Evolutionary conservation across 441 rosid genomes (phyloP), one percentile per base, ranked within the genome.

Genomic region (Pelargonium australe): DNA sequence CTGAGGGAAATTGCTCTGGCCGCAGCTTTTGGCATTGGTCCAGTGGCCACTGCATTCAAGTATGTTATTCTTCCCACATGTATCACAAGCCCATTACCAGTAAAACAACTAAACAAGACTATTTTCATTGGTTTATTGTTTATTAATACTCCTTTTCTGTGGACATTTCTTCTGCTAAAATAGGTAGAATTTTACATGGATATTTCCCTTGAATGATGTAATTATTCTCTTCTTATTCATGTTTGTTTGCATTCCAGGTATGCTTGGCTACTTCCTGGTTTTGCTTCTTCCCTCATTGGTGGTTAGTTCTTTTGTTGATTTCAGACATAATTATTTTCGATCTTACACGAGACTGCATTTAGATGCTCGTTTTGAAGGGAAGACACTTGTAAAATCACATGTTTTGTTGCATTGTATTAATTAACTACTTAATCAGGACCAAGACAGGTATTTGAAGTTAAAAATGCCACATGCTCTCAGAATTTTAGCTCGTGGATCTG

Each of bases 1-100:
- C 63, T 58, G 23, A 58, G 63, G 63, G 63, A 58, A 58, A 58
- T 58, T 19, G 23, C 63, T 58, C 25, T 58, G 28, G 63, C 63
- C 11, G 63, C 63, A 58, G 28, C 63, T 58, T 58, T 58, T 58
- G 63, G 63, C 63, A 58, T 58, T 1, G 63, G 63, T 8, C 63
- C 63, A 10, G 23, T 58, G 2, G 63, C 63, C 63, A 58, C 25
- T 19, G 63, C 63, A 14, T 58, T 58, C 63, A 58, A 58, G 63
- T 58, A 58, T 7, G 63, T 10, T 58, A 20, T 19, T 58, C 63
- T 58, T 58, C 31, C 28, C 20, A 17, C 63, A 58, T 19, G 63
- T 20, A 17, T 19, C 28, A 20, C 23, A 17, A 16, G 45, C 12
- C 10, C 28, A 20, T 58, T 58, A 8, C 63, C 10, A 58, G 5